Base-by-base conservation (phyloP, 1,284 basidiomycete genomes). In the Fistulinella cinereoalba region DNA sequence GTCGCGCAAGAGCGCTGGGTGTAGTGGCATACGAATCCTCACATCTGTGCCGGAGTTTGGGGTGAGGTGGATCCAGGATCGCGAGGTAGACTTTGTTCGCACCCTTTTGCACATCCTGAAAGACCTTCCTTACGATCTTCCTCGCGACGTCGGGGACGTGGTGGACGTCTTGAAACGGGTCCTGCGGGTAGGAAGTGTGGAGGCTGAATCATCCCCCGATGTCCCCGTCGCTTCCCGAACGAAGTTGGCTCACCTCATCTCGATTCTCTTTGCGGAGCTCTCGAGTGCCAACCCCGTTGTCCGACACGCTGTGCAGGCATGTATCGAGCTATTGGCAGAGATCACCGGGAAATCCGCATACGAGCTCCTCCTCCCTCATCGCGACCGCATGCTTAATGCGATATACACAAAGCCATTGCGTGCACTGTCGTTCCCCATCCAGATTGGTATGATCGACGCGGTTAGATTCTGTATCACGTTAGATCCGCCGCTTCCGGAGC, bases 391-490 rank as follows among this genome's bases (percentile, higher is more conserved):
- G 64, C 75, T 98, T 41, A 81, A 82, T 16, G 86, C 88, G 1
- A 96, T 99, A 58, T 99, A 92, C 71, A 91, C 89, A 22, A 99
- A 99, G 65, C 97, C 97, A 16, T 77, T 99, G n/a, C 80, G 97
- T 46, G 97, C 97, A 0, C 77, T 99, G 16, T 94, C 95, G 2
- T 96, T 98, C 64, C 80, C 89, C 13, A 92, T 96, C 66, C 97
- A 99, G 67, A 97, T 99, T 47, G 97, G 95, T 25, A 94, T 98
- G 79, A 95, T 99, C 48, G 97, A 99, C 62, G 94, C 94, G 11
- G 85, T 99, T 51, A 90, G 95, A 16, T 99, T 95, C 66, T 91
- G 92, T 62, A 79, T 96, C 50, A 86, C 81, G 56, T 74, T 90
- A 28, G 81, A 87, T 33, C 92, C 94, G 11, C 88, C 91, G 1